A percentile compares a stretch with the other conserved stretches of the same genome.
These are phyloP conservation scores for Leccinum pachyderme DNA, from an alignment of 1,284 basidiomycete species.

Conservation along the genomic window DNA sequence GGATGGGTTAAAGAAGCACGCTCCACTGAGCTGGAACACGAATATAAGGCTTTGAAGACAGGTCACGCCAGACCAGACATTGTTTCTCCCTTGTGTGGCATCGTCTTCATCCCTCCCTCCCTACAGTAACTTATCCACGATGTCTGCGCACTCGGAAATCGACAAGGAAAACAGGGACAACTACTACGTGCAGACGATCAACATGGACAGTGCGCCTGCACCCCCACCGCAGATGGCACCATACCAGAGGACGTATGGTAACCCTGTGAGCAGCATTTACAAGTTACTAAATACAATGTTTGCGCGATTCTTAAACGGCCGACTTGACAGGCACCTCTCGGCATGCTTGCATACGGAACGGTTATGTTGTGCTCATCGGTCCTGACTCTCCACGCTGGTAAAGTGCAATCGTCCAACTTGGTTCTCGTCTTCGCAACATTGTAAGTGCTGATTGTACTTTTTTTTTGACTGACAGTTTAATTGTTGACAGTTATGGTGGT, in stretches of 20 bases:
- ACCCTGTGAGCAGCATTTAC: slow-evolving; percentile 17
- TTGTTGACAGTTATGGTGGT: slow-evolving; percentile 26
- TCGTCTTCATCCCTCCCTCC: neutral
- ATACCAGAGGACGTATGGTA: slow-evolving; percentile 28
- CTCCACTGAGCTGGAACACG: neutral
- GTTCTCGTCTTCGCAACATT: slow-evolving; percentile 32
- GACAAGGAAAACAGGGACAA: slow-evolving; percentile 26
- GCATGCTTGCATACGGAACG: slow-evolving; percentile 30
- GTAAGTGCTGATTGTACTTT: slow-evolving; percentile 13
- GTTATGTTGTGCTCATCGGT: slow-evolving; percentile 32
- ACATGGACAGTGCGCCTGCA: slow-evolving; percentile 16
- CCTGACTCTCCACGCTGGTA: slow-evolving; percentile 21
- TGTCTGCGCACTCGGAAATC: slow-evolving; percentile 21
- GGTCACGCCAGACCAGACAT: neutral
- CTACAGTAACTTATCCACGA: slow-evolving; percentile 1
- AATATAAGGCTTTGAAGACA: slow-evolving; percentile 20
- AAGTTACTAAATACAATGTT: neutral
- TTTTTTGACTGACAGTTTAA: neutral
- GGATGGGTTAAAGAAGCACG: neutral
- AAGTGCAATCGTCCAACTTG: slow-evolving; percentile 23
- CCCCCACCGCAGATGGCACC: slow-evolving; percentile 24
- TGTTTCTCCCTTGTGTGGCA: slow-evolving; percentile 1
- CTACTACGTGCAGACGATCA: slow-evolving; percentile 30
- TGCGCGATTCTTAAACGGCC: neutral
- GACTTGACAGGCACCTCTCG: slow-evolving; percentile 23